Base-by-base conservation (phyloP, 768 basidiomycete species). In the Panellus pusillus region DNA sequence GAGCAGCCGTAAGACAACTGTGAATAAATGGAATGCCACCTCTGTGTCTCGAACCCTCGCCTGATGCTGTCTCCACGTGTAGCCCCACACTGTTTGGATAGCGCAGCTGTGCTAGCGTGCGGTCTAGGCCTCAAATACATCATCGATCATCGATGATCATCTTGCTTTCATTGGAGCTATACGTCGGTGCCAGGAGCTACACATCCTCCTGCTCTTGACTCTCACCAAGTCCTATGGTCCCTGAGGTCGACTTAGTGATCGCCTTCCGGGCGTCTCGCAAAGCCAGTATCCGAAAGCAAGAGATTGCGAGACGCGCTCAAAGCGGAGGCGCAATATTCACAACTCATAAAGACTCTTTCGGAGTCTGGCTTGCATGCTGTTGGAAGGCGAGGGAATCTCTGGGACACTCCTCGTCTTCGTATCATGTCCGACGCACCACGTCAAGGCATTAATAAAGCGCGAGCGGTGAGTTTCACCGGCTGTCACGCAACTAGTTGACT, bases 371-470 rank as follows among this genome's bases (percentile, higher is more conserved):
- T 94, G 43, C 79, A 79, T 44, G 88, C 84, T 0, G 87, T 89
- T 1, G 89, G 89, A 9, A 76, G 89, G 55, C 76, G 85, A 19
- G 92, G n/a, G 87, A 88, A 63, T 78, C 79, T 9, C 72, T 88
- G 45, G 89, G 87, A 1, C 84, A 93, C 68, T 94, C 7, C 72
- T 94, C 6, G 72, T 96, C 6, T 83, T 97, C 54, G 81, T 97
- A 11, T 75, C 76, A 9, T 92, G 90, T 57, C 83, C 87, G 0
- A 73, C 79, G 38, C 73, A 74, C 32, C 78, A 83, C 44, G 71
- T 97, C 17, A 65, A 78, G 20, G 79, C 80, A 41, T 77, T 96
- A 9, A 80, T 89, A 1, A 82, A 82, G 56, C 75, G 83, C 40
- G 93, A 95, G 73, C 74, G 86, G 92, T 91, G 64, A 65, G 86